Base-by-base conservation (phyloP, 805 yeast genomes). In the Ascoidea tarda region DNA sequence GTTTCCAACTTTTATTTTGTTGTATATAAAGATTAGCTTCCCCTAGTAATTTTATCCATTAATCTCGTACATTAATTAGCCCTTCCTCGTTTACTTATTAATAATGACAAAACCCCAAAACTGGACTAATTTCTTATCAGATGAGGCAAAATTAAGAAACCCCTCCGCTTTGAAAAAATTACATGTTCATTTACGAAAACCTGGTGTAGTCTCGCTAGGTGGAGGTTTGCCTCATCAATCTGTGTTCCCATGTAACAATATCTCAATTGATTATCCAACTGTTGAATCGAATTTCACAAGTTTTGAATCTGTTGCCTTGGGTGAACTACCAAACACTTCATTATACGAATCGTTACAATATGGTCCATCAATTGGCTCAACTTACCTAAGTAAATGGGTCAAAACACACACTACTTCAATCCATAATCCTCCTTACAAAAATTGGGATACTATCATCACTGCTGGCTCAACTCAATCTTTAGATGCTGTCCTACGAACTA, bases 141-240 rank as follows among this genome's bases (percentile, higher is more conserved):
- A 21, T 21, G 28, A 21, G 28, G 28, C 28, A 21, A 21, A 21
- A 21, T 21, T 21, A 21, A 21, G 28, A 21, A 21, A 21, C 28
- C 50, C 51, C 5, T 52, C 54, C 4, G 33, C 31, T 14, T 47
- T 52, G 16, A 52, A 52, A 33, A 33, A 16, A 10, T 12, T 47
- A 12, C 49, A n/a, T 33, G 33, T 33, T 6, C 47, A 49, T 44
- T 46, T 46, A 12, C 12, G n/a, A 6, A 32, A 31, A 53, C 88
- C 87, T 16, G 76, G 77, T 31, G 72, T 86, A 62, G 78, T 84
- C 48, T 84, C 84, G 59, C 74, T 86, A 50, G 95, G 91, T 46
- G 95, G 93, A 52, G 95, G 95, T 0, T 76, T 87, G 59, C 95
- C 95, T 2, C 73, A 83, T 59, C 69, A 90, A 4, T 84, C 80